Base-by-base conservation (phyloP, 2,329 filamentous ascomycete genomes). In the Xylaria sp. region DNA sequence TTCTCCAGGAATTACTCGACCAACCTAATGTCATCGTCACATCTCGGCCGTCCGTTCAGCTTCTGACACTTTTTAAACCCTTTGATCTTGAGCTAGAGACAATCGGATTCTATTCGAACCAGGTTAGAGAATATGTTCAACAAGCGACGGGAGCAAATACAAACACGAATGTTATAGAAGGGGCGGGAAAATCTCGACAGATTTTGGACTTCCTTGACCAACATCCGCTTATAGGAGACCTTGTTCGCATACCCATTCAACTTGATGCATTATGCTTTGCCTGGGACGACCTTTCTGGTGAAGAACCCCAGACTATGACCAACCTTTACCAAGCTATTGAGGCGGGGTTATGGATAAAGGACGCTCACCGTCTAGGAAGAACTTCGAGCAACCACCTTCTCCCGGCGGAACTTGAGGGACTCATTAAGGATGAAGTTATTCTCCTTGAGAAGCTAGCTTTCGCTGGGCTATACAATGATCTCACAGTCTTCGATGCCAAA, bases 41-140 rank as follows among this genome's bases (percentile, higher is more conserved):
- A 25, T 61, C 59, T 11, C 59, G 49, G 9, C 49, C 49, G 15
- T 36, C 27, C 29, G 17, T 53, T 11, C 25, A 27, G 20, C n/a
- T 47, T 9, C 38, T 22, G 3, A 20, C 6, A 13, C 36, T 6
- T 11, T 53, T 44, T 3, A 20, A 45, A 10, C 5, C 27, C 2
- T 36, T 61, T 15, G 49, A 61, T 33, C 11, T 61, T 13, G 49
- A 54, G 38, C 20, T 61, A 7, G 59, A 61, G 27, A 61, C 58
- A 5, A 53, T 61, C 7, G 58, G 58, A 10, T 61, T 61, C 11
- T 54, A 54, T 5, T 20, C 59, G 27, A 39, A 54, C 4, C 59
- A 61, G 27, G 38, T 61, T 11, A 36, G 9, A 9, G 9, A 33
- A 3, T 61, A 47, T 20, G 29, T 61, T 5, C 13, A 36, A 10